Percentiles rank a stretch among this genome's conserved stretches.
Evolutionary conservation across 2,329 filamentous ascomycete species (phyloP).

Genomic region (Xenoacremonium recifei): DNA sequence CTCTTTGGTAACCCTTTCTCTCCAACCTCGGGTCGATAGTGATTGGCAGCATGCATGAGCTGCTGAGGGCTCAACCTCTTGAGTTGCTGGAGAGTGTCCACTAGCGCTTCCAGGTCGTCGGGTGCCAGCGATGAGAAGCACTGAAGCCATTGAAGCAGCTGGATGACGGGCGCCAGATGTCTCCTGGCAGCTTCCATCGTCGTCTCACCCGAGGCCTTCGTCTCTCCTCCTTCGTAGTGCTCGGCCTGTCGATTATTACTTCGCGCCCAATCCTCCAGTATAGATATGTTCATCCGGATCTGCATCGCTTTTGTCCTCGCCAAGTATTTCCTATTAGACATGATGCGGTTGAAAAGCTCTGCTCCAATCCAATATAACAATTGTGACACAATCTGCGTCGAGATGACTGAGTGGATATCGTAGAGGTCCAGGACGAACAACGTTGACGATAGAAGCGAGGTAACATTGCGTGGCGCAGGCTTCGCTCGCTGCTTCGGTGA

Average conservation of each 20-base stretch:
- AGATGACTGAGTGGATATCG: slow-evolving; percentile 97
- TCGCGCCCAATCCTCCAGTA: slow-evolving; percentile 92
- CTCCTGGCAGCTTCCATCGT: slow-evolving; percentile 80
- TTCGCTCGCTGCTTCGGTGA: slow-evolving; percentile 92
- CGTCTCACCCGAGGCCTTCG: slow-evolving; percentile 78
- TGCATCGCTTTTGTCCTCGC: slow-evolving; percentile 99
- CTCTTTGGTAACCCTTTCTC: slow-evolving; percentile 89
- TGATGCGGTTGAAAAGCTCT: slow-evolving; percentile 95
- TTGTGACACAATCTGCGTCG: slow-evolving; percentile 85
- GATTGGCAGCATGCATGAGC: slow-evolving; percentile 85
- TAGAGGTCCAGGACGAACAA: slow-evolving; percentile 98
- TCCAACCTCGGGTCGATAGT: slow-evolving; percentile 92
- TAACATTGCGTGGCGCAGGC: slow-evolving; percentile 90
- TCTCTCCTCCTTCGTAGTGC: slow-evolving; percentile 91
- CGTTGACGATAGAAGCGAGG: slow-evolving; percentile 90
- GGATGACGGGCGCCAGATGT: slow-evolving; percentile 87
- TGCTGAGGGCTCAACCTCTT: slow-evolving; percentile 83
- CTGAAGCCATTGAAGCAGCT: slow-evolving; percentile 94
- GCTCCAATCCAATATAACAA: slow-evolving; percentile 94
- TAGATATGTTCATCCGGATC: slow-evolving; percentile 97
- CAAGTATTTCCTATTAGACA: slow-evolving; percentile 92
- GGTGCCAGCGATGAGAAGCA: slow-evolving; percentile 88
- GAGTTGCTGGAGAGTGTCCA: slow-evolving; percentile 86
- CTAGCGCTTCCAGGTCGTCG: slow-evolving; percentile 84
- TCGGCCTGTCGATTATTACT: slow-evolving; percentile 92